Evolutionary conservation across 176 grass and related monocot species (phyloP).

Genomic region (Bothriochloa decipiens): DNA sequence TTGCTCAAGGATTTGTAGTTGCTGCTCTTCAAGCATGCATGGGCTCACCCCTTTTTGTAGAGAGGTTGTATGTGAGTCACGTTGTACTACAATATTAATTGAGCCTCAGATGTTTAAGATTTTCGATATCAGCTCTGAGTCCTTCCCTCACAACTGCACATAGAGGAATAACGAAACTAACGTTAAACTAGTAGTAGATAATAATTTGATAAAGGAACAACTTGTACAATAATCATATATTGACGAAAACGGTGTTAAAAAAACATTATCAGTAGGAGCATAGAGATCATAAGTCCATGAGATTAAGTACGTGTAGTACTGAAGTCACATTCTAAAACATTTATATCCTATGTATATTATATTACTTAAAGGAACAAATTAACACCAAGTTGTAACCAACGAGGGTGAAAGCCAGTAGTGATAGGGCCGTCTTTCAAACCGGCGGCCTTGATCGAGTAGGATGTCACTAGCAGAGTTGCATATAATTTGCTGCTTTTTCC

Average conservation of each 20-base stretch:
- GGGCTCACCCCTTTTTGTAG: neutral
- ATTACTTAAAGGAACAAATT: neutral
- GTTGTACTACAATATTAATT: neutral
- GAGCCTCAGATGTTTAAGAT: neutral
- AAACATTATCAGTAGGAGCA: neutral
- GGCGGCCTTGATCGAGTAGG: too few species aligned
- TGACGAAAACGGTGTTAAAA: neutral
- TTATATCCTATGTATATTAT: neutral
- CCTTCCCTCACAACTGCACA: neutral
- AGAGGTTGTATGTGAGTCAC: neutral
- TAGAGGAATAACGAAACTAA: neutral
- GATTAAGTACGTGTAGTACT: too few species aligned
- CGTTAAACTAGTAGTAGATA: neutral
- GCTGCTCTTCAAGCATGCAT: neutral
- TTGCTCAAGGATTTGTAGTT: neutral
- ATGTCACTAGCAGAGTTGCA: too few species aligned
- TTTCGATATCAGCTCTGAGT: neutral
- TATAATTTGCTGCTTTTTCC: too few species aligned
- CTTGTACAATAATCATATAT: neutral
- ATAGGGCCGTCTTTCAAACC: too few species aligned
- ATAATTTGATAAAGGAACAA: neutral
- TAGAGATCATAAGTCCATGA: neutral
- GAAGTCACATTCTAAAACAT: neutral
- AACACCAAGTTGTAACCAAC: too few species aligned
- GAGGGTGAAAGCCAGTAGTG: too few species aligned